A percentile compares a stretch with the other conserved stretches of the same genome.
These are phyloP conservation scores for Didymella pomorum DNA, from an alignment of 2,329 filamentous ascomycete species.

Conservation along the genomic window DNA sequence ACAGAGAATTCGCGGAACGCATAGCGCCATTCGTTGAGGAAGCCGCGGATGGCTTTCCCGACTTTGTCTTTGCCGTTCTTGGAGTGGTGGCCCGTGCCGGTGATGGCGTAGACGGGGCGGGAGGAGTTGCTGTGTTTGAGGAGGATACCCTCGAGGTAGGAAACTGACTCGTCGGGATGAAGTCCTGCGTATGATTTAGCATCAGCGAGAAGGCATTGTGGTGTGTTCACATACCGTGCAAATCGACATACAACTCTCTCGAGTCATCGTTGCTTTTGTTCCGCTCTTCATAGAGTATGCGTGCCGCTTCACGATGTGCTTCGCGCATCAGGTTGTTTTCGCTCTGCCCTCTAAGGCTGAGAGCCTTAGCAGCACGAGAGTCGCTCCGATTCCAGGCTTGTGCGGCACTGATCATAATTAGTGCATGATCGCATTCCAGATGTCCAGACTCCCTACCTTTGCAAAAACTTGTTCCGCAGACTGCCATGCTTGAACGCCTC, in stretches of 20 bases:
- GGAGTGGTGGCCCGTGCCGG: slow-evolving; percentile 94
- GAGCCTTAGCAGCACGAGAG: slow-evolving; percentile 91
- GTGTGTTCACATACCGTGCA: slow-evolving; percentile 68
- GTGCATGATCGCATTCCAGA: slow-evolving; percentile 2
- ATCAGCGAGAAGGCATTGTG: background rate
- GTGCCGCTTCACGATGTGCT: slow-evolving; percentile 91
- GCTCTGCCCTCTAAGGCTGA: slow-evolving; percentile 91
- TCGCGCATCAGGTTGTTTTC: slow-evolving; percentile 98
- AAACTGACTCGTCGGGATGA: slow-evolving; percentile 96
- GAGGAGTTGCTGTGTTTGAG: slow-evolving; percentile 77
- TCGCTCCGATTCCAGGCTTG: slow-evolving; percentile 99
- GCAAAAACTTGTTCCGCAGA: slow-evolving; percentile 93
- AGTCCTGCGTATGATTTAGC: slow-evolving; percentile 62
- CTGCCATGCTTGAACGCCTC: slow-evolving; percentile 98
- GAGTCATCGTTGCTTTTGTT: slow-evolving; percentile 71
- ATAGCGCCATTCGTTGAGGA: slow-evolving; percentile 95
- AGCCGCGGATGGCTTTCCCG: slow-evolving; percentile 88
- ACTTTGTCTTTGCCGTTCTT: slow-evolving; percentile 99
- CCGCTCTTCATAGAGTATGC: slow-evolving; percentile 90
- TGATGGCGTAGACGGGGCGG: slow-evolving; percentile 90
- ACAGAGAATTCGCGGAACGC: slow-evolving; percentile 96
- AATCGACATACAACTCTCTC: slow-evolving; percentile 88
- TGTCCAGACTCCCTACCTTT: slow-evolving; percentile 69
- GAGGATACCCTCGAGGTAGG: slow-evolving; percentile 88
- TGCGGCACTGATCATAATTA: slow-evolving; percentile 70